phyloP scores from a whole-genome alignment of 495 filamentous ascomycete genomes.

The Neurospora sp. region DNA sequence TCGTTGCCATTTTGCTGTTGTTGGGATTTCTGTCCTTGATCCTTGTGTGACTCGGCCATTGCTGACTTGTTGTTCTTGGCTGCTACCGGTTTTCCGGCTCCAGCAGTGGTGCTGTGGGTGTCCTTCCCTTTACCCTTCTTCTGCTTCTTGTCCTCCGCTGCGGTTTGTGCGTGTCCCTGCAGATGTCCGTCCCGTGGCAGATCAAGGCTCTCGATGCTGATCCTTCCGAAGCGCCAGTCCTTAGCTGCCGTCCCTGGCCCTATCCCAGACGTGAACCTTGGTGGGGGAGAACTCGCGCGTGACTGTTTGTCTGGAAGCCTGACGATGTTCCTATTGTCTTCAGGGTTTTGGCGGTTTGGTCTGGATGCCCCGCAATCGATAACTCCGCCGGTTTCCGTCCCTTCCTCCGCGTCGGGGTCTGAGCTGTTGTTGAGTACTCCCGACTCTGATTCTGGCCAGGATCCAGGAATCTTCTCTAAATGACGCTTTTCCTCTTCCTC shows the following conservation, averaged over 20 bases:
- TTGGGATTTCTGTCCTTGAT: neutral
- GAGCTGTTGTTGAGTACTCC: neutral
- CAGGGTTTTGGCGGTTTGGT: constrained; percentile 8
- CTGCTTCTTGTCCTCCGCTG: neutral
- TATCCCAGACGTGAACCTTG: constrained; percentile 23
- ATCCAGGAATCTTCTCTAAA: neutral
- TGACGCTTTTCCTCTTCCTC: neutral
- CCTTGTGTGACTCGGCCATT: constrained; percentile 9
- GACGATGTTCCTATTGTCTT: constrained; percentile 18
- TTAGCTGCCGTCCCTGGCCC: constrained; percentile 27
- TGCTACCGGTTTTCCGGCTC: neutral
- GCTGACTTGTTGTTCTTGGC: constrained; percentile 1
- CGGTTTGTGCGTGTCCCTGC: neutral
- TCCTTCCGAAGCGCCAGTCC: constrained; percentile 39
- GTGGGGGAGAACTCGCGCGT: constrained; percentile 23
- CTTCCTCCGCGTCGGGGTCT: neutral
- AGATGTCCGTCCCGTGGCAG: constrained; percentile 10
- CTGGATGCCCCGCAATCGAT: constrained; percentile 35
- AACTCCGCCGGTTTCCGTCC: constrained; percentile 10
- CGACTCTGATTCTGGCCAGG: neutral
- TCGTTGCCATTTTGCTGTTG: neutral
- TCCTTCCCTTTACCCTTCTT: constrained; percentile 1
- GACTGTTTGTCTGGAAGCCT: constrained; percentile 22
- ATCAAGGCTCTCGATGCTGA: constrained; percentile 37
- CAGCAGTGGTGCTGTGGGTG: neutral